Percentiles rank a stretch among this genome's conserved stretches.
These are phyloP conservation scores for Barnettozyma sp. DNA, from an alignment of 805 yeast species.

Conservation along the genomic window DNA sequence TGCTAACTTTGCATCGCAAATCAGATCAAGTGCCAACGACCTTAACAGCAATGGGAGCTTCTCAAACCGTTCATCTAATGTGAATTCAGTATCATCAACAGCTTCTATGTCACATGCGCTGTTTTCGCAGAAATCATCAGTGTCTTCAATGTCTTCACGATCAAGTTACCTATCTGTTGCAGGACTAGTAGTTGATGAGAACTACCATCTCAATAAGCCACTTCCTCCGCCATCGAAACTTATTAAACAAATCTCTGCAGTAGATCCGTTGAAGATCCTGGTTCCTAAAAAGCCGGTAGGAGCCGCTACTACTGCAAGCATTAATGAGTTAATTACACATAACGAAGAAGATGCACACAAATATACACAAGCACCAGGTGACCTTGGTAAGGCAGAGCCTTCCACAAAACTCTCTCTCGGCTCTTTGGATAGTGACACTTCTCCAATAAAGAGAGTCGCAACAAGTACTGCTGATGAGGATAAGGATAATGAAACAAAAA, in stretches of 20 bases:
- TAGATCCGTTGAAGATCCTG: not conserved
- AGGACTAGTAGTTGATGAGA: constrained; percentile 7
- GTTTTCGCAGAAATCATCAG: constrained; percentile 22
- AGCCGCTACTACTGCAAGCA: not conserved
- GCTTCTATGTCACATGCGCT: constrained; percentile 18
- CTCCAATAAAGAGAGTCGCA: too few relatives aligned
- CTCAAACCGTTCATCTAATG: constrained; percentile 1
- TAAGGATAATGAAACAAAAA: too few relatives aligned
- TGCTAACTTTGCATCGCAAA: constrained; percentile 15
- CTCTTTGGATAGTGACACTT: too few relatives aligned
- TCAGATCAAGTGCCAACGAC: constrained; percentile 23
- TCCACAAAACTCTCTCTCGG: too few relatives aligned
- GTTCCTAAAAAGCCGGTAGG: not conserved
- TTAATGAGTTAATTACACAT: not conserved
- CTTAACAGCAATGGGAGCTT: constrained; percentile 3
- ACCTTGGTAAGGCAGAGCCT: too few relatives aligned
- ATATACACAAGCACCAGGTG: too few relatives aligned
- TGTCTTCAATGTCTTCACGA: constrained; percentile 22
- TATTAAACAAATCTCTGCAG: constrained; percentile 1
- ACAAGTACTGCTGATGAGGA: too few relatives aligned
- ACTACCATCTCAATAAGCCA: not conserved
- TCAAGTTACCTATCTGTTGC: constrained; percentile 20
- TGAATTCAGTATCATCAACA: constrained; percentile 15
- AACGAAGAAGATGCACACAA: too few relatives aligned
- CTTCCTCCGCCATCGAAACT: not conserved